Evolutionary conservation across 495 filamentous ascomycete genomes (phyloP), one percentile per base, ranked within the genome.

Genomic region (Penicillium atrosanguineum): DNA sequence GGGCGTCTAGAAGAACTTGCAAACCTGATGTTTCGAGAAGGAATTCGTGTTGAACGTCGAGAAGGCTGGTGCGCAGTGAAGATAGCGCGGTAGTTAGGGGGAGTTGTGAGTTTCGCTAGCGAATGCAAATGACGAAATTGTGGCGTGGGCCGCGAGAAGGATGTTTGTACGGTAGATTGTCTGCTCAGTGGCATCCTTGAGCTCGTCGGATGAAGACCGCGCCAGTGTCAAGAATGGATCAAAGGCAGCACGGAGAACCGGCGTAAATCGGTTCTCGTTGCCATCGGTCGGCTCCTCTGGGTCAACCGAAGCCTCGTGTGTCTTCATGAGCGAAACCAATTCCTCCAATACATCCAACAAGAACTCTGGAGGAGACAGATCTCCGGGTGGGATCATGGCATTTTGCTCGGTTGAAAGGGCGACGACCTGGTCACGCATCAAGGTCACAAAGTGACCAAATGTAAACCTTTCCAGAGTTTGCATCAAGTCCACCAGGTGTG

Each of bases 101-200:
- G 49, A 25, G 1, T 63, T 56, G 28, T 78, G 74, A 2, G 73
- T 78, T 44, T 63, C 65, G 53, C 61, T 69, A n/a, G 74, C 73
- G 46, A 79, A 81, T 25, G 69, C 53, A 55, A 70, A 79, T 16
- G 63, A 51, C 14, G 65, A 62, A 25, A 82, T 58, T 29, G 72
- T 64, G 11, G 70, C 57, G 29, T 70, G 73, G 9, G 68, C 82
- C 5, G 82, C 79, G 6, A 91, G 69, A 25, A 90, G 74, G 62
- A 89, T 91, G 71, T 97, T 97, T 53, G 91, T 77, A 25, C 85
- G 78, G 71, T 96, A 96, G 48, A 97, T 88, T 46, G 83, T 80
- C 46, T 75, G 73, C 2, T 76, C 74, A 21, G 74, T 74, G 0
- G 87, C 81, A 4, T 79, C 64, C 8, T 68, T 62, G 1, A 93